phyloP scores from a whole-genome alignment of 257 asterid genomes.

The Striga asiatica region DNA sequence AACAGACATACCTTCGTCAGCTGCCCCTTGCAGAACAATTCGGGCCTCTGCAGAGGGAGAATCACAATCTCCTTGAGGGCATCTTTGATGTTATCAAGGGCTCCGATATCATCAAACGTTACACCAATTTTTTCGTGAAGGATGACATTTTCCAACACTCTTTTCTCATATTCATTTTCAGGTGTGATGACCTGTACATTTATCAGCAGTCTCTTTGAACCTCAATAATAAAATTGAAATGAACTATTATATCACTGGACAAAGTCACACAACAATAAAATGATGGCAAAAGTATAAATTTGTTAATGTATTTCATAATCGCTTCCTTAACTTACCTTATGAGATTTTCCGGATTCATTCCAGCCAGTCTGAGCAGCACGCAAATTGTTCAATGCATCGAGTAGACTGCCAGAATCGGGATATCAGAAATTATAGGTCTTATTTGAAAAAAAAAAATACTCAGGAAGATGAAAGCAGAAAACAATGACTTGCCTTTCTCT shows the following conservation, averaged over 20 bases:
- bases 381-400: neutral
- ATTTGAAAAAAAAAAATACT: too few species aligned
- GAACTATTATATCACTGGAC: too few species aligned
- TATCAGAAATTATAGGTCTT: neutral
- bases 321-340: slow-evolving; percentile 1
- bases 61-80: slow-evolving; percentile 27
- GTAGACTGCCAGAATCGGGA: neutral
- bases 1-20: slow-evolving; percentile 12
- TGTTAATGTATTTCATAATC: neutral
- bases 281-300: neutral
- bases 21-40: slow-evolving; percentile 27
- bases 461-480: neutral
- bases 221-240: neutral
- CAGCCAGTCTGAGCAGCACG: neutral
- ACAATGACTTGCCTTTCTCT: neutral
- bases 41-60: slow-evolving; percentile 34
- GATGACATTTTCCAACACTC: slow-evolving; percentile 19
- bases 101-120: slow-evolving; percentile 31
- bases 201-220: neutral
- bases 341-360: neutral
- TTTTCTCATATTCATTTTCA: slow-evolving; percentile 25
- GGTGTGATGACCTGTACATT: slow-evolving; percentile 17
- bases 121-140: slow-evolving; percentile 20
- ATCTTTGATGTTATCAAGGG: slow-evolving; percentile 24
- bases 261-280: too few species aligned